Base-by-base conservation (phyloP, 352 stramenopile genomes). In the Phytopythium ostracodes region DNA sequence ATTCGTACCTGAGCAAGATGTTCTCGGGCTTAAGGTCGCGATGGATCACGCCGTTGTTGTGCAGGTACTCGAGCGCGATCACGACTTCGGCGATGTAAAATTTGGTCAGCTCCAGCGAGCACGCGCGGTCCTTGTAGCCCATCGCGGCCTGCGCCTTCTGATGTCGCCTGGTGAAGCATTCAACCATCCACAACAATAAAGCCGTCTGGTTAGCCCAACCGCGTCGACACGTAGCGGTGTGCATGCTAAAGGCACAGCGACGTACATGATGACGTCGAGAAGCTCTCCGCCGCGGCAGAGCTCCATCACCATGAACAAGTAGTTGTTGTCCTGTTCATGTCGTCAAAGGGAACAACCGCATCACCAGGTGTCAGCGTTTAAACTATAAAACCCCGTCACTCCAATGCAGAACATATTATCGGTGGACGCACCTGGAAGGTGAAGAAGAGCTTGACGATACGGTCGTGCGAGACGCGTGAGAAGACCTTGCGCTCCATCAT, bases 31-130 rank as follows among this genome's bases (percentile, higher is more conserved):
- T 97, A 27, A 99, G 89, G 68, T 99, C 96, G 40, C 96, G 75
- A 71, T 99, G 96, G 62, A 99, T 98, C 10, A 99, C 78, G 53
- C 94, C 81, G 56, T 90, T 91, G 36, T 84, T 85, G 70, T 98
- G 97, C 49, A 99, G 75, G 72, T 99, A 99, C 66, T 96, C 79
- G 18, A 99, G 72, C 24, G 95, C 96, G 7, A 96, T 66, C 33
- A 98, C 66, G 57, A 99, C 88, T 76, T 99, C 94, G 20, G 94
- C 81, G 35, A 98, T 96, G 66, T 98, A 95, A 60, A 98, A 97
- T 56, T 84, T 76, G n/a, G 91, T 94, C 17, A 98, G 69, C 27
- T 91, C 72, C 31, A 91, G 53, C n/a, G 79, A 82, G 60, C 86
- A 96, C 11, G 87, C 87, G 33, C 67, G 66, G 58, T 96, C 73